Conservation (phyloP, 768 basidiomycete species). For the Suillus plorans region DNA sequence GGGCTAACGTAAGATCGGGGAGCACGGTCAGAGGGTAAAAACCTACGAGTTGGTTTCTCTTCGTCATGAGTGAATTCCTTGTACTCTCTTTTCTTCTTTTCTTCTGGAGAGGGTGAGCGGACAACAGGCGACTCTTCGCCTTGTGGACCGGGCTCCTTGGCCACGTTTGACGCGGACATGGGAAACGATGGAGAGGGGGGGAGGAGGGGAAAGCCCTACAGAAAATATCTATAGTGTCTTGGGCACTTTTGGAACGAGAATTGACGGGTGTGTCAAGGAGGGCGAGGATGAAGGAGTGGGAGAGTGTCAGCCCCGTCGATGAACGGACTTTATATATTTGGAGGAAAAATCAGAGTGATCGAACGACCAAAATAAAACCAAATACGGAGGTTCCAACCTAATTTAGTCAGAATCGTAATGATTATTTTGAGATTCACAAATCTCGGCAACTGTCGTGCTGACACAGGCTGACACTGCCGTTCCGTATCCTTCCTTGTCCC, state of each 20-base stretch:
- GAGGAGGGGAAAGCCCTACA: slow-evolving; percentile 24
- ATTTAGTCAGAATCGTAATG: slow-evolving; percentile 22
- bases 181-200: background rate
- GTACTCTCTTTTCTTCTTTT: slow-evolving; percentile 77
- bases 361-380: slow-evolving; percentile 23
- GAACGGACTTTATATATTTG: slow-evolving; percentile 36
- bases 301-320: slow-evolving; percentile 26
- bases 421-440: slow-evolving; percentile 15
- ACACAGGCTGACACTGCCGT: background rate
- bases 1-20: background rate
- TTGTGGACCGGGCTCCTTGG: slow-evolving; percentile 68
- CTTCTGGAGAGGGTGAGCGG: slow-evolving; percentile 21
- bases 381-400: slow-evolving; percentile 17
- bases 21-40: background rate
- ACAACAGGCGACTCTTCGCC: slow-evolving; percentile 43
- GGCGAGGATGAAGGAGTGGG: slow-evolving; percentile 30
- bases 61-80: slow-evolving; percentile 82
- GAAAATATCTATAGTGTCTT: slow-evolving; percentile 24
- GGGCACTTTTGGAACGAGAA: slow-evolving; percentile 14
- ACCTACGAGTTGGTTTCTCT: slow-evolving; percentile 66
- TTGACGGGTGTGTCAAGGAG: slow-evolving; percentile 12
- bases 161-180: slow-evolving; percentile 43
- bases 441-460: slow-evolving; percentile 20
- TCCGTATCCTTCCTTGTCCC: slow-evolving; percentile 23
- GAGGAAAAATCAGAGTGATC: slow-evolving; percentile 26